These are phyloP conservation scores for Teratosphaeria nubilosa DNA, from an alignment of 2,329 filamentous ascomycete genomes.

Conservation along the genomic window DNA sequence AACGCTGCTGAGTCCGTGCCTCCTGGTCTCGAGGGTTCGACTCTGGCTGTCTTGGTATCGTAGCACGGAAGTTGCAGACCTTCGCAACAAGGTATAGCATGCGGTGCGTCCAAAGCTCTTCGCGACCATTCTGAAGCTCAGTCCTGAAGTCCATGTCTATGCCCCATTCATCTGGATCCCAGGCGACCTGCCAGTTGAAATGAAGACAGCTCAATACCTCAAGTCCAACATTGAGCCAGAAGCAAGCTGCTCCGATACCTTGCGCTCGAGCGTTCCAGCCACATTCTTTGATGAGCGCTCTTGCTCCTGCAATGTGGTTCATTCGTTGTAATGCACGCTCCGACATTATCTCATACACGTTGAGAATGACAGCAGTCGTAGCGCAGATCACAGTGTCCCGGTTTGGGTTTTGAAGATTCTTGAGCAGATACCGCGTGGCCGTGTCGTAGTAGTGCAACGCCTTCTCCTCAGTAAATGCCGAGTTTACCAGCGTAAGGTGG, in stretches of 20 bases:
- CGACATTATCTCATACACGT: constrained; percentile 89
- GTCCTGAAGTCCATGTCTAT: constrained; percentile 64
- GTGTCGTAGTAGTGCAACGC: constrained; percentile 77
- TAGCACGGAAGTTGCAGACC: constrained; percentile 72
- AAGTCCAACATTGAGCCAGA: constrained; percentile 88
- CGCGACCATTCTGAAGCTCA: constrained; percentile 50
- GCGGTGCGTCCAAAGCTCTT: constrained; percentile 79
- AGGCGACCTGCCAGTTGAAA: constrained; percentile 76
- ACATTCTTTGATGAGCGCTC: constrained; percentile 80
- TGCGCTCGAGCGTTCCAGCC: constrained; percentile 72
- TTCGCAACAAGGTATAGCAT: constrained; percentile 85
- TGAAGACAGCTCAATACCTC: constrained; percentile 82
- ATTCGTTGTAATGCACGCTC: constrained; percentile 69
- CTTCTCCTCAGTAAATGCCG: constrained; percentile 63
- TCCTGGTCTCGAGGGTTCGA: constrained; percentile 53
- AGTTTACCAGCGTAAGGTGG: constrained; percentile 63
- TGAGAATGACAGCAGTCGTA: constrained; percentile 75
- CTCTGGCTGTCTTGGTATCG: constrained; percentile 45
- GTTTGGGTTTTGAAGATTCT: constrained; percentile 71
- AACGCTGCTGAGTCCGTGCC: constrained; percentile 51
- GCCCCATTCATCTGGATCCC: constrained; percentile 86
- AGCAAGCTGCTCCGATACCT: constrained; percentile 77
- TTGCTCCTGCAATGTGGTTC: constrained; percentile 78
- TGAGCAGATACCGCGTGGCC: constrained; percentile 67
- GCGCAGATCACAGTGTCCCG: constrained; percentile 77